Percentiles rank a stretch among this genome's conserved stretches.
Conservation (phyloP, 352 stramenopile species). For the Phytopythium ostracodes region DNA sequence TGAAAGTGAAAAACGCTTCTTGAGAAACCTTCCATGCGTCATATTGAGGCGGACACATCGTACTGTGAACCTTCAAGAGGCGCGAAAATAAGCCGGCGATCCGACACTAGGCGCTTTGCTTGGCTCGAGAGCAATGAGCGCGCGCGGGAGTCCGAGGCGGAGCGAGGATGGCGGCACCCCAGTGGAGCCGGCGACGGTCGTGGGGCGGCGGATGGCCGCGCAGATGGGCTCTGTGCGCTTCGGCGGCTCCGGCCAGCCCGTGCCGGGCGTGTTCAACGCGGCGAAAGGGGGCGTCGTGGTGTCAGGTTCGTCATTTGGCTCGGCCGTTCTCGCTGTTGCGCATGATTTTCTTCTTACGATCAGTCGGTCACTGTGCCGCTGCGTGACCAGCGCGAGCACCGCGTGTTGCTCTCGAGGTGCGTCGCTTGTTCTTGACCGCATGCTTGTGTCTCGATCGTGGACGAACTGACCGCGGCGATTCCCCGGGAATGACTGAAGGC, state of each 20-base stretch:
- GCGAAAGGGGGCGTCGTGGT: not conserved
- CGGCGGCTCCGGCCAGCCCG: constrained; percentile 39
- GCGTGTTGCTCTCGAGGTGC: constrained; percentile 24
- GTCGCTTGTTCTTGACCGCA: not conserved
- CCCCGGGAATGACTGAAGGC: not conserved
- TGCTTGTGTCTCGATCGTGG: no score
- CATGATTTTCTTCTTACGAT: not conserved
- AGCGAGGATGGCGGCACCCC: not conserved
- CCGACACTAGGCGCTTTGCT: not conserved
- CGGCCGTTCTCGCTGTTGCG: not conserved
- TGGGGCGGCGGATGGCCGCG: constrained; percentile 24
- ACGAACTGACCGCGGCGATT: not conserved
- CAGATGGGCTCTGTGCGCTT: constrained; percentile 51
- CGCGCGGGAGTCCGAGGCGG: not conserved
- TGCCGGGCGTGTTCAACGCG: constrained; percentile 19
- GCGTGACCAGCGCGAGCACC: constrained; percentile 8
- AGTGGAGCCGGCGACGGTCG: constrained; percentile 15
- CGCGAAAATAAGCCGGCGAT: not conserved
- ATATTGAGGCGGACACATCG: not conserved
- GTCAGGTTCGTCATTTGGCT: not conserved
- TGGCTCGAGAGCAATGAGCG: not conserved
- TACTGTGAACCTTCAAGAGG: not conserved
- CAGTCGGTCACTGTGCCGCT: no score
- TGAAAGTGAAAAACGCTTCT: no score
- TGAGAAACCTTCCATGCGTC: no score